Conservation (phyloP, 805 yeast species). For the Cyberlindnera mycetangii region DNA sequence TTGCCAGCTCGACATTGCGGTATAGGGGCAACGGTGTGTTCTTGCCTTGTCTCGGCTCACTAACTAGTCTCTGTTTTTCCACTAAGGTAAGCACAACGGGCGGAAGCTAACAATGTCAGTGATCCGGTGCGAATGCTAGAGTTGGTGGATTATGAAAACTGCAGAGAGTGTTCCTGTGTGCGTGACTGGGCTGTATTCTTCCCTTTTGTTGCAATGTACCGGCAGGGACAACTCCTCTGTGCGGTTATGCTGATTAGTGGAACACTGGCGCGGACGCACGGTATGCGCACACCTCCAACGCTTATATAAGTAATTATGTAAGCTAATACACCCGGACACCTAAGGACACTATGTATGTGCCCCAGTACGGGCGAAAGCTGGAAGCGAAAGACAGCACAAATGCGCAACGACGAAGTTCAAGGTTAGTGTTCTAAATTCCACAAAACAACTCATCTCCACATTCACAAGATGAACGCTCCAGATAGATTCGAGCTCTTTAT, state of each 20-base stretch:
- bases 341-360: too few species aligned
- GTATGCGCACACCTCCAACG: too few species aligned
- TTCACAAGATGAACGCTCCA: conserved; percentile 87
- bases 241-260: neutral
- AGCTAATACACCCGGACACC: too few species aligned
- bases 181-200: neutral
- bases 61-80: neutral
- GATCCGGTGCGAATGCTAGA: neutral
- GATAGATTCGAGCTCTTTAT: conserved; percentile 96
- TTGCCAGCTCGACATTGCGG: conserved; percentile 23
- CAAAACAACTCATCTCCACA: neutral
- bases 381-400: neutral
- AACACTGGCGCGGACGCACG: too few species aligned
- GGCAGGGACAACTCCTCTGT: neutral
- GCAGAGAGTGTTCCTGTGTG: neutral
- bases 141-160: neutral
- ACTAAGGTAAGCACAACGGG: neutral
- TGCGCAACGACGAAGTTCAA: neutral
- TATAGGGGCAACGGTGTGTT: neutral
- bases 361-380: too few species aligned
- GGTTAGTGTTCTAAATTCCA: too few species aligned
- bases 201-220: neutral
- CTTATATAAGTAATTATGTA: too few species aligned
- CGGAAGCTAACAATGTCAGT: neutral
- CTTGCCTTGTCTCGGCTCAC: conserved; percentile 1